Evolutionary conservation across 2,329 filamentous ascomycete species (phyloP), one percentile per base, ranked within the genome.

Genomic region (Cytospora piceae): DNA sequence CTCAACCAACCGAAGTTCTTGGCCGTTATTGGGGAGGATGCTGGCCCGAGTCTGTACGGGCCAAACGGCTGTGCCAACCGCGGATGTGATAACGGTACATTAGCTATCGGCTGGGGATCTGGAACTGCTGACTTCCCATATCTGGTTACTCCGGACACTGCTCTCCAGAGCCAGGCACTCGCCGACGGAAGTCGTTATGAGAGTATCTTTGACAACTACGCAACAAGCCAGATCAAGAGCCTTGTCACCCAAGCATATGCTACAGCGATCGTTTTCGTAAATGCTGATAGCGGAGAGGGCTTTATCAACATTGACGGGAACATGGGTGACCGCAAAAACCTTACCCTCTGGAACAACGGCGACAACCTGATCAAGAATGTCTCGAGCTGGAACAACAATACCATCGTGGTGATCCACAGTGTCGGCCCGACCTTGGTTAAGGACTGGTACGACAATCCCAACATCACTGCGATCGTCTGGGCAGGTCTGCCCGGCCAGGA

Each of bases 331-430:
- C 90, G 95, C 61, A 93, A 94, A 73, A 97, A 99, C 78, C 82
- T 99, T 46, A 97, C 93, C 0, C 82, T 97, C 0, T 98, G 94
- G 94, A 83, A 89, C 67, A 85, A 88, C 66, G 94, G 92, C 51
- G 93, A 98, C 61, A 83, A 85, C 0, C 79, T 98, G 63, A 91
- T 98, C 78, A 85, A 90, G 77, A 93, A 90, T 57, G 92, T 97
- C 14, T 88, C 92, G 0, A 83, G 87, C 9, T 75, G 87, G 68
- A 94, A 90, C 82, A 88, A 90, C 80, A 97, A 97, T 83, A 97
- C 93, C 15, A 90, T 98, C 67, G 92, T 98, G 20, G 87, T 97
- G 65, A 90, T 98, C 66, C 94, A 98, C 80, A 93, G 91, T 1
- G 86, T 89, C 4, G 93, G 93, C 0, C 87, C 94, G 0, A 91